A percentile compares a stretch with the other conserved stretches of the same genome.
phyloP scores from a whole-genome alignment of 1,284 basidiomycete genomes.

The Moesziomyces sp. region DNA sequence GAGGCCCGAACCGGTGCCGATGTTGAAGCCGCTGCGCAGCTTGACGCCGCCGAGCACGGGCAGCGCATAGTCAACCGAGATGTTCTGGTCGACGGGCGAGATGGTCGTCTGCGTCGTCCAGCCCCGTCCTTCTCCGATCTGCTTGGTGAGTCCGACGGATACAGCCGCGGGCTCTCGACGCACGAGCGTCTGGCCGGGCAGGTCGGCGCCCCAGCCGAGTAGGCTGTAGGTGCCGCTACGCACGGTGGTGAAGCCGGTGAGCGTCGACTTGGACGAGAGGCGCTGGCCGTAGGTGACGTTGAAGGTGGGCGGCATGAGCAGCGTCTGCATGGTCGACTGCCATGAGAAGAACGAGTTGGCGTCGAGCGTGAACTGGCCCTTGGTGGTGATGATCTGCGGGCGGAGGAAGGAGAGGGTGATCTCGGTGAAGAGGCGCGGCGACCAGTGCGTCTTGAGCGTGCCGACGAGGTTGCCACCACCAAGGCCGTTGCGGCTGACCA shows the following conservation, averaged over 20 bases:
- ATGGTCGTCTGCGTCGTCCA: slow-evolving; percentile 59
- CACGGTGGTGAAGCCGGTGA: slow-evolving; percentile 64
- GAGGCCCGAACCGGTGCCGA: slow-evolving; percentile 63
- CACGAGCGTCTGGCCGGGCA: slow-evolving; percentile 20
- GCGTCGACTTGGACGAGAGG: slow-evolving; percentile 54
- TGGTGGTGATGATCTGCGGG: slow-evolving; percentile 69
- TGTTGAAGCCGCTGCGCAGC: slow-evolving; percentile 68
- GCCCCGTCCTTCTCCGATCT: slow-evolving; percentile 41
- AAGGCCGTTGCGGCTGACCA: slow-evolving; percentile 67
- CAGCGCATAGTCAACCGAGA: slow-evolving; percentile 69
- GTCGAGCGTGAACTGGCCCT: slow-evolving; percentile 70
- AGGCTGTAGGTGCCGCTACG: slow-evolving; percentile 70
- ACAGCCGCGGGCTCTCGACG: slow-evolving; percentile 52
- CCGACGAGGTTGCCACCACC: slow-evolving; percentile 73
- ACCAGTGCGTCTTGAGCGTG: slow-evolving; percentile 76
- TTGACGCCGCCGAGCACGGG: slow-evolving; percentile 70
- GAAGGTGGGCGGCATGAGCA: slow-evolving; percentile 67
- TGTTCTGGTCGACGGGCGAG: slow-evolving; percentile 44
- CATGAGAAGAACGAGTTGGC: slow-evolving; percentile 68
- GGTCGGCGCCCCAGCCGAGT: slow-evolving; percentile 69
- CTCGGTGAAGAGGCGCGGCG: slow-evolving; percentile 71
- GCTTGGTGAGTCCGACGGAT: slow-evolving; percentile 57
- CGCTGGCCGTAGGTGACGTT: slow-evolving; percentile 70
- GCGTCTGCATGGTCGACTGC: slow-evolving; percentile 55
- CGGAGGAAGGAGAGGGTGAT: slow-evolving; percentile 68